Percentiles rank a stretch among this genome's conserved stretches.
phyloP scores from a whole-genome alignment of 306 rosid genomes.

The Hippophae gyantsensis region DNA sequence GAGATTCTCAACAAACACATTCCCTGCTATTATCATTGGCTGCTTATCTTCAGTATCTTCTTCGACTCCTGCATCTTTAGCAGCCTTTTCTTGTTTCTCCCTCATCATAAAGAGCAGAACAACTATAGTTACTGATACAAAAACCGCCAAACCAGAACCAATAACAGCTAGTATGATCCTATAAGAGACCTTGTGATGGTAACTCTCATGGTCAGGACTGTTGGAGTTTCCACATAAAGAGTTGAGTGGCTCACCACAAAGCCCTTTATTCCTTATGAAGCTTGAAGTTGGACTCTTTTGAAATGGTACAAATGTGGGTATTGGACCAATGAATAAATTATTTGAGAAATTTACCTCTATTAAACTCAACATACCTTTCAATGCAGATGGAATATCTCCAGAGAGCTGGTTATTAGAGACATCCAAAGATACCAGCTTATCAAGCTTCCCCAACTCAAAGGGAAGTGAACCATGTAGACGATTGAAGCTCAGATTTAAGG shows the following conservation, averaged over 20 bases:
- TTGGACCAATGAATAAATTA: constrained; percentile 66
- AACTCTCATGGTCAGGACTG: constrained; percentile 31
- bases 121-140: constrained; percentile 69
- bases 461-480: constrained; percentile 80
- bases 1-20: constrained; percentile 71
- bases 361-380: constrained; percentile 94
- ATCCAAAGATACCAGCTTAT: constrained; percentile 90
- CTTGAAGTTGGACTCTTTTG: constrained; percentile 86
- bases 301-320: constrained; percentile 77
- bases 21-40: constrained; percentile 73
- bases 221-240: constrained; percentile 47
- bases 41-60: constrained; percentile 40
- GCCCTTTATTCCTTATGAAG: constrained; percentile 69
- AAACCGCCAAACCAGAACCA: constrained; percentile 88
- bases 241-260: constrained; percentile 85
- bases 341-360: constrained; percentile 95
- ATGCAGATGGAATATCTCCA: constrained; percentile 62
- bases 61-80: constrained; percentile 53
- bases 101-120: constrained; percentile 81
- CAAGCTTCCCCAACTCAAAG: constrained; percentile 74
- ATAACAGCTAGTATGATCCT: constrained; percentile 77
- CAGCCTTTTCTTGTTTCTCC: constrained; percentile 81
- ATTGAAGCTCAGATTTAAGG: constrained; percentile 85
- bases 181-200: constrained; percentile 84
- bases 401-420: constrained; percentile 81